Conservation (phyloP, 805 yeast species). For the Kodamaea nitidulidarum region DNA sequence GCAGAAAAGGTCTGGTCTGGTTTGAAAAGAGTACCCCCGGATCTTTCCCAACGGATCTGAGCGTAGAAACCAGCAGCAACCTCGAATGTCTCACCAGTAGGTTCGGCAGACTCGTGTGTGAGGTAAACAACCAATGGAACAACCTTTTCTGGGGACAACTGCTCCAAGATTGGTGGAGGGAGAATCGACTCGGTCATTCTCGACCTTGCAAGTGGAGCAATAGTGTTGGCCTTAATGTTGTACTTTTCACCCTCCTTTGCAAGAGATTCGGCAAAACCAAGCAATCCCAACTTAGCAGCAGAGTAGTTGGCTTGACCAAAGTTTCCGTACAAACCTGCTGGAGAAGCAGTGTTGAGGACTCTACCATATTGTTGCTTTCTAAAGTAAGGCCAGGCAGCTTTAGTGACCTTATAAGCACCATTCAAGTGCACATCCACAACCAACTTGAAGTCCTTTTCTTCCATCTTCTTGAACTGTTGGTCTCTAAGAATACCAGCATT, state of each 20-base stretch:
- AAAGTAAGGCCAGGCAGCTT: slow-evolving; percentile 91
- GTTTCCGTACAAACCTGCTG: slow-evolving; percentile 95
- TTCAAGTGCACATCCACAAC: slow-evolving; percentile 85
- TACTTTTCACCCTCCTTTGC: slow-evolving; percentile 89
- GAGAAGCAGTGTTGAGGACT: slow-evolving; percentile 89
- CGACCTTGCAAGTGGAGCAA: slow-evolving; percentile 93
- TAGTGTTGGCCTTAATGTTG: slow-evolving; percentile 79
- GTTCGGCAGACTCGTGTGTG: slow-evolving; percentile 56
- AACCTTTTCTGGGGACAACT: slow-evolving; percentile 79
- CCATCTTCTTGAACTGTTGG: slow-evolving; percentile 81
- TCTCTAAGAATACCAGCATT: slow-evolving; percentile 96
- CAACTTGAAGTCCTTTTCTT: slow-evolving; percentile 69
- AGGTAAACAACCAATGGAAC: slow-evolving; percentile 88
- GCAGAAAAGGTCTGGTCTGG: slow-evolving; percentile 78
- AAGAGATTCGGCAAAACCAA: slow-evolving; percentile 89
- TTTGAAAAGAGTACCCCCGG: slow-evolving; percentile 79
- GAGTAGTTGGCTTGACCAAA: slow-evolving; percentile 96
- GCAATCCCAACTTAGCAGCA: slow-evolving; percentile 85
- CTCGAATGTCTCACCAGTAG: slow-evolving; percentile 78
- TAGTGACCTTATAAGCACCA: slow-evolving; percentile 81
- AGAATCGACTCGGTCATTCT: slow-evolving; percentile 91
- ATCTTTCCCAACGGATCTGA: slow-evolving; percentile 92
- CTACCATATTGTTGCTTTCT: slow-evolving; percentile 84
- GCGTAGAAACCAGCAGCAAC: slow-evolving; percentile 92
- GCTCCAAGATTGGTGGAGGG: slow-evolving; percentile 79